A percentile compares a stretch with the other conserved stretches of the same genome.
phyloP scores from a whole-genome alignment of 441 rosid genomes.

The Capsella rubella region DNA sequence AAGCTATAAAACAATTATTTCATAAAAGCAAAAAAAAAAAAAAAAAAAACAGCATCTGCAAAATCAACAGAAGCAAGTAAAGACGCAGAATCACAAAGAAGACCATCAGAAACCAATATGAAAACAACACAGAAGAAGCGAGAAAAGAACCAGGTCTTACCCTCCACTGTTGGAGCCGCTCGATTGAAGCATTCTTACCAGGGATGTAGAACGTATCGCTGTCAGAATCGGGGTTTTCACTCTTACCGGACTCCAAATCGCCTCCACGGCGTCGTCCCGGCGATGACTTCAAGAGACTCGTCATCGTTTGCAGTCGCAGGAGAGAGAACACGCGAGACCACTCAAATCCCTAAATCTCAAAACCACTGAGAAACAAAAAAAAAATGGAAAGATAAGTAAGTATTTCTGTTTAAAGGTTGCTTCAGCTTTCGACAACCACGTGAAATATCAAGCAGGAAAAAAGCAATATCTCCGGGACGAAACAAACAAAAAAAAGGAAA shows the following conservation, averaged over 20 bases:
- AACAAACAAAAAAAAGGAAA: neutral
- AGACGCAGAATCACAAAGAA: neutral
- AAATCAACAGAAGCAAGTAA: neutral
- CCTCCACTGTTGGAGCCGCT: conserved; percentile 72
- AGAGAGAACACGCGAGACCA: conserved; percentile 50
- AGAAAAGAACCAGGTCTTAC: conserved; percentile 46
- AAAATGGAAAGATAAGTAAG: conserved; percentile 8
- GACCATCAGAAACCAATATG: no score
- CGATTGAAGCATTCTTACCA: conserved; percentile 57
- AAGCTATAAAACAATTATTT: conserved; percentile 2
- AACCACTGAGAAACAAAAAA: neutral
- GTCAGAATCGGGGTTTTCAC: conserved; percentile 40
- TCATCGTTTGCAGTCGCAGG: conserved; percentile 63
- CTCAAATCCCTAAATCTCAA: conserved; percentile 38
- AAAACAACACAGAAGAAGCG: neutral
- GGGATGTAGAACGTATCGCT: conserved; percentile 56
- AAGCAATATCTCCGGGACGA: conserved; percentile 14
- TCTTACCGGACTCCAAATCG: conserved; percentile 60
- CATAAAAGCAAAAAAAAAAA: neutral
- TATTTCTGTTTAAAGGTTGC: conserved; percentile 36
- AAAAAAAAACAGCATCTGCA: neutral
- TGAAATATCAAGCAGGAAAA: conserved; percentile 33
- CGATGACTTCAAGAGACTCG: conserved; percentile 50
- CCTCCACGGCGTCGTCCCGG: conserved; percentile 51
- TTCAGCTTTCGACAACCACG: conserved; percentile 46